Base-by-base conservation (phyloP, 805 yeast genomes). In the Pichia thaimueangensis region DNA sequence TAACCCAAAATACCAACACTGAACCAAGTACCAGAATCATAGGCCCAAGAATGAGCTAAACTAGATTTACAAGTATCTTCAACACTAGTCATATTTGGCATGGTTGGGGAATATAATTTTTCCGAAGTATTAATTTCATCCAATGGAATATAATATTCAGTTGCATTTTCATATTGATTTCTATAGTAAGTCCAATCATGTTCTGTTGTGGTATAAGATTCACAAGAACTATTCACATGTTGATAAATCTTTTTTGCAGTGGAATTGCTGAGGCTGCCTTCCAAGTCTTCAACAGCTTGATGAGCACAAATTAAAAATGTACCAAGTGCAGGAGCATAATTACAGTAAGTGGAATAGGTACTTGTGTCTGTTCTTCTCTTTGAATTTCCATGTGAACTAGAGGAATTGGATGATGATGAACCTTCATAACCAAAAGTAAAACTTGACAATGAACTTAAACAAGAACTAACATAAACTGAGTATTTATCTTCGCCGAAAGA, bases 1-100 rank as follows among this genome's bases (percentile, higher is more conserved):
- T 60, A 73, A 8, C 57, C 54, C 38, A 63, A 46, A 27, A 70
- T 49, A 3, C 59, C 61, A 35, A 58, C 62, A 6, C 70, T 67
- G 54, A 59, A 62, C 49, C 48, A 55, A 1, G 57, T 51, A 24
- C 59, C 48, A 4, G 30, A 19, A 28, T 19, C 39, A 4, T 13
- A 21, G 7, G 12, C 15, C 13, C 19, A 35, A 6, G 17, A n/a
- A 21, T 6, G 6, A 25, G 13, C 23, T n/a, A n/a, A 13, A 13
- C 20, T 17, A 19, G 7, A n/a, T 16, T 25, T 62, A 50, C 57
- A 60, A 22, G 6, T 16, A 4, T 21, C 13, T 32, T 20, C 3
- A 6, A 32, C 5, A 5, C 23, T 8, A 8, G 30, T 19, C 5
- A 24, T 7, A 12, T 35, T 35, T 12, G 39, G 33, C 12, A 29